These are phyloP conservation scores for Euphrasia confusa DNA, from an alignment of 257 asterid species.

Conservation along the genomic window DNA sequence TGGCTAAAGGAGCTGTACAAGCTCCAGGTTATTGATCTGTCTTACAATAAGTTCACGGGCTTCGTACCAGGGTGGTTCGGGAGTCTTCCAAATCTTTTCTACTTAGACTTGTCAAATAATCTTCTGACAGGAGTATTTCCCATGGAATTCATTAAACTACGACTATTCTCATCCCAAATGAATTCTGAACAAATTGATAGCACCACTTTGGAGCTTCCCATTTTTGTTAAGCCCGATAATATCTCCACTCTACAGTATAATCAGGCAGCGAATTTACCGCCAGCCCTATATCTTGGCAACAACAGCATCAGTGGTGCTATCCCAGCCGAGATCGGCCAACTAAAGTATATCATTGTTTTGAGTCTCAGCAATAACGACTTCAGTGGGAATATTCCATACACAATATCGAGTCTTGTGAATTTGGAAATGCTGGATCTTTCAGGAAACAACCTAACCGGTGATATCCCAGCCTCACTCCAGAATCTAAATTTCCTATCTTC, in stretches of 20 bases:
- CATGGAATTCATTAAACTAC: conserved; percentile 41
- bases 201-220: no score
- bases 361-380: conserved; percentile 65
- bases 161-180: background rate
- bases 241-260: conserved; percentile 71
- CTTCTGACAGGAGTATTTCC: conserved; percentile 67
- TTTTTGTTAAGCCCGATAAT: no score
- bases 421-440: conserved; percentile 80
- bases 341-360: conserved; percentile 60
- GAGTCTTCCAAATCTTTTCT: conserved; percentile 49
- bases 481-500: conserved; percentile 77
- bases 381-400: conserved; percentile 70
- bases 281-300: conserved; percentile 43
- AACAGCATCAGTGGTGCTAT: conserved; percentile 62
- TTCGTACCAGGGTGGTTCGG: no score
- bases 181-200: background rate
- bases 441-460: conserved; percentile 58
- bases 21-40: no score
- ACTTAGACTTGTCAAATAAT: conserved; percentile 76
- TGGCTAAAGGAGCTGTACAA: no score
- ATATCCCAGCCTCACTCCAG: conserved; percentile 70
- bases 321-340: conserved; percentile 61
- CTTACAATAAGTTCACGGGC: no score
- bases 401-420: conserved; percentile 71
- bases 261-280: conserved; percentile 78